phyloP scores from a whole-genome alignment of 2,329 filamentous ascomycete species.

The Hymenoscyphus occultus region DNA sequence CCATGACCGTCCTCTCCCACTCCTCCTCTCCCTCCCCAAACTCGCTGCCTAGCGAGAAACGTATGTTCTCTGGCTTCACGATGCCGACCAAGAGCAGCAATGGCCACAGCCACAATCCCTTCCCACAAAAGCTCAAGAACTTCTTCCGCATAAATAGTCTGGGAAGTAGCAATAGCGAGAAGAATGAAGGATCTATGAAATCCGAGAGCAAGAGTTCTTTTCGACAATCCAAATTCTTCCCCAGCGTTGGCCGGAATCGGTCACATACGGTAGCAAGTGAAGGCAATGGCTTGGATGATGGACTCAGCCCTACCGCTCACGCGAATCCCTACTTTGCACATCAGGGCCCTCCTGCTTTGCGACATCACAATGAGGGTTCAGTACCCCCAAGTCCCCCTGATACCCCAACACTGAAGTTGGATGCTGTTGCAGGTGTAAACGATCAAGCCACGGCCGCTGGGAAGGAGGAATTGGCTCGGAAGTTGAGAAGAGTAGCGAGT shows the following conservation, averaged over 20 bases:
- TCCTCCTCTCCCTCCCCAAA: conserved; percentile 25
- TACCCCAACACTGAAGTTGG: conserved; percentile 74
- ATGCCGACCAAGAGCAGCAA: conserved; percentile 49
- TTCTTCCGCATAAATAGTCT: conserved; percentile 66
- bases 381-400: conserved; percentile 91
- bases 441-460: conserved; percentile 68
- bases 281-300: conserved; percentile 84
- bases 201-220: conserved; percentile 50
- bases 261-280: conserved; percentile 91
- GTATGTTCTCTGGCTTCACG: conserved; percentile 34
- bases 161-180: conserved; percentile 38
- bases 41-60: conserved; percentile 34
- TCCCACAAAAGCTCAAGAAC: conserved; percentile 66
- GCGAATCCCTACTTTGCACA: conserved; percentile 98
- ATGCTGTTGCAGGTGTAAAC: conserved; percentile 62
- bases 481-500: conserved; percentile 89
- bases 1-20: conserved; percentile 35
- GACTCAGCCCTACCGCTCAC: conserved; percentile 84
- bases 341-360: conserved; percentile 87
- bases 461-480: conserved; percentile 91
- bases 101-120: conserved; percentile 54
- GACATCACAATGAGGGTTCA: conserved; percentile 92
- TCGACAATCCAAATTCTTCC: conserved; percentile 85
- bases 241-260: conserved; percentile 80
- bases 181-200: conserved; percentile 38